Evolutionary conservation across 2,329 filamentous ascomycete species (phyloP).

Genomic region (Ceratocystis lukuohia): DNA sequence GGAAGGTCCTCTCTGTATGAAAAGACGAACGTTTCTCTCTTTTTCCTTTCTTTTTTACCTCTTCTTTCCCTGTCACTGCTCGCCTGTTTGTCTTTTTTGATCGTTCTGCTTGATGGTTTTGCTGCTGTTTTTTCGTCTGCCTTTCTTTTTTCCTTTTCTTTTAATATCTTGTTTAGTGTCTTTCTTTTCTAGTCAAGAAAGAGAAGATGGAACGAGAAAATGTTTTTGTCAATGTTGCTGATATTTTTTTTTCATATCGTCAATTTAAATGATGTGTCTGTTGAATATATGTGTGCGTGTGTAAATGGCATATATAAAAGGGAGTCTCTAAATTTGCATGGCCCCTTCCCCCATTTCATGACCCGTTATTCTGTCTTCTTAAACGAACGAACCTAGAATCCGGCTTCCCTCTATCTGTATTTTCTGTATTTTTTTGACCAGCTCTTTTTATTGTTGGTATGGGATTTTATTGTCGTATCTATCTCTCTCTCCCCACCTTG

Average conservation of each 20-base stretch:
- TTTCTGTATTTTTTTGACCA: no score
- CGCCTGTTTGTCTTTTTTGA: conserved; percentile 5
- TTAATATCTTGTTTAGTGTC: conserved; percentile 3
- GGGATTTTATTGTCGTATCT: no score
- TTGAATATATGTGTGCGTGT: neutral
- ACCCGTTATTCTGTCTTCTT: no score
- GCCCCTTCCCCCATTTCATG: neutral
- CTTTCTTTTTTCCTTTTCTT: neutral
- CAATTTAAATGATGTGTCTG: neutral
- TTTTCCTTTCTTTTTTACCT: conserved; percentile 7
- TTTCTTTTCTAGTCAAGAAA: neutral
- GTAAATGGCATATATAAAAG: neutral
- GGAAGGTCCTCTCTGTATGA: conserved; percentile 16
- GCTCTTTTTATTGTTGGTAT: no score
- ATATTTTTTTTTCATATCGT: neutral
- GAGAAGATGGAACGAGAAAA: conserved; percentile 4
- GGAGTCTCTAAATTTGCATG: neutral
- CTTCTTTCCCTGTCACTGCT: conserved; percentile 8
- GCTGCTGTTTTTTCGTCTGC: conserved; percentile 10
- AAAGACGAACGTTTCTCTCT: conserved; percentile 17
- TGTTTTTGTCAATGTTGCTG: neutral
- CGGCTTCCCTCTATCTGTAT: no score
- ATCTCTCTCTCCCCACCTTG: no score
- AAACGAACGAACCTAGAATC: no score
- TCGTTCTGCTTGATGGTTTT: conserved; percentile 6